Evolutionary conservation across 1,284 basidiomycete species (phyloP).

Genomic region (Marasmius tenuissimus): DNA sequence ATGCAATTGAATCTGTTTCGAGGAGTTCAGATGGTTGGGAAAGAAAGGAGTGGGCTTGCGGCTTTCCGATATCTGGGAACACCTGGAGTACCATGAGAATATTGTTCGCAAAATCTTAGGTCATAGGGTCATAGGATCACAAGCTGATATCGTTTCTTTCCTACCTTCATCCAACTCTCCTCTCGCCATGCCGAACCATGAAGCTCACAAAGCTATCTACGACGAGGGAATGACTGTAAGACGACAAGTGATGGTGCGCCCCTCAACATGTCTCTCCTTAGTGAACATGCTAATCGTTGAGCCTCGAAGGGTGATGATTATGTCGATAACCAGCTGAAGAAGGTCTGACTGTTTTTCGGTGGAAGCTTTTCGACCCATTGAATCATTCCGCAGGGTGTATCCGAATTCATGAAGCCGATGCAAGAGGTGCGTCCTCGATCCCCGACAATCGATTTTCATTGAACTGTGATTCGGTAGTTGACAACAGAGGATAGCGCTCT

Average conservation of each 20-base stretch:
- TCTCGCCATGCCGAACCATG: conserved; percentile 27
- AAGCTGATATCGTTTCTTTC: not conserved
- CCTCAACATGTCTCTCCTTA: not conserved
- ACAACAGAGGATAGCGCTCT: conserved; percentile 30
- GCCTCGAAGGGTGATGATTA: conserved; percentile 36
- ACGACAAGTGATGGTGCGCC: conserved; percentile 38
- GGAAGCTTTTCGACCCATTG: not conserved
- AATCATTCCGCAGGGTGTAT: conserved; percentile 24
- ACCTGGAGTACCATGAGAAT: not conserved
- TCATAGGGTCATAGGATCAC: not conserved
- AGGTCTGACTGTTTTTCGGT: conserved; percentile 19
- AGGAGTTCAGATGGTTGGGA: not conserved
- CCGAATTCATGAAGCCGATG: conserved; percentile 45
- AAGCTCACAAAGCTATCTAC: conserved; percentile 38
- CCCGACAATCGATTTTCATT: not conserved
- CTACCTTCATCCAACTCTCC: not conserved
- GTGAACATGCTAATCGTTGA: not conserved
- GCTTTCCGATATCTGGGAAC: not conserved
- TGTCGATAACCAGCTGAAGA: conserved; percentile 37
- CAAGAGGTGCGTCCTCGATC: conserved; percentile 29
- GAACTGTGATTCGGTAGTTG: conserved; percentile 19
- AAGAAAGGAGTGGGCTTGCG: not conserved
- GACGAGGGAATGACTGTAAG: conserved; percentile 36
- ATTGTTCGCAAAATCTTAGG: not conserved
- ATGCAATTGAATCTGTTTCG: conserved; percentile 1